Percentiles rank a stretch among this genome's conserved stretches.
These are phyloP conservation scores for Pinus tabuliformis DNA, from an alignment of 75 land plant species.

Conservation along the genomic window DNA sequence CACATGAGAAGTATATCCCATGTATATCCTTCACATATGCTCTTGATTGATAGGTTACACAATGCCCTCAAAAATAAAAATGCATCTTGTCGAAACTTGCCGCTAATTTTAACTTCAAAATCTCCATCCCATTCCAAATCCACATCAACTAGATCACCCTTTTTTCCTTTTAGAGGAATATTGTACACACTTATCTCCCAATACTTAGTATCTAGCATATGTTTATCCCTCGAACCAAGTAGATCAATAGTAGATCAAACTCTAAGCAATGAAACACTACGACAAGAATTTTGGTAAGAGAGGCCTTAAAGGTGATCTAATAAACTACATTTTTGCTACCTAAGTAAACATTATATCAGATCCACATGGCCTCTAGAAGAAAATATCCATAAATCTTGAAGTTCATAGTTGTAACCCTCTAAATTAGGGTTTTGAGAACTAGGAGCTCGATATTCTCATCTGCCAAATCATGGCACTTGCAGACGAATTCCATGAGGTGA, in stretches of 20 bases:
- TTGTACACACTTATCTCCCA: slow-evolving; percentile 99
- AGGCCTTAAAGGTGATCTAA: slow-evolving; percentile 95
- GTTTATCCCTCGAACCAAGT: slow-evolving; percentile 95
- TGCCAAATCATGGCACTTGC: no score
- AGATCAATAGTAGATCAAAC: slow-evolving; percentile 89
- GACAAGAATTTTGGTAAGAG: slow-evolving; percentile 93
- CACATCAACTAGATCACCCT: slow-evolving; percentile 74
- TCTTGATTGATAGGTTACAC: slow-evolving; percentile 95
- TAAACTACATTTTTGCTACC: slow-evolving; percentile 78
- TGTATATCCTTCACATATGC: slow-evolving; percentile 83
- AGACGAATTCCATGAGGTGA: no score
- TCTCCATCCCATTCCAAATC: slow-evolving; percentile 87
- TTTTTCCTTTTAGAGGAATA: slow-evolving; percentile 90
- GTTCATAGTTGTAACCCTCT: slow-evolving; percentile 81
- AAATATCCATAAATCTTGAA: slow-evolving; percentile 85
- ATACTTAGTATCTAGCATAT: slow-evolving; percentile 96
- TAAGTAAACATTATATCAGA: slow-evolving; percentile 63
- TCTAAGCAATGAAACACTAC: slow-evolving; percentile 97
- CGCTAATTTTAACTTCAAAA: slow-evolving; percentile 91
- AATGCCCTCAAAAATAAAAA: slow-evolving; percentile 93
- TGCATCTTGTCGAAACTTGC: slow-evolving; percentile 90
- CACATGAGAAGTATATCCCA: slow-evolving; percentile 78
- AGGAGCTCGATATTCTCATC: no score
- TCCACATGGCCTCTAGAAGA: slow-evolving; percentile 71
- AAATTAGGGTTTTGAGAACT: slow-evolving; percentile 8